phyloP scores from a whole-genome alignment of 257 asterid species.

The Solanum dulcamara region DNA sequence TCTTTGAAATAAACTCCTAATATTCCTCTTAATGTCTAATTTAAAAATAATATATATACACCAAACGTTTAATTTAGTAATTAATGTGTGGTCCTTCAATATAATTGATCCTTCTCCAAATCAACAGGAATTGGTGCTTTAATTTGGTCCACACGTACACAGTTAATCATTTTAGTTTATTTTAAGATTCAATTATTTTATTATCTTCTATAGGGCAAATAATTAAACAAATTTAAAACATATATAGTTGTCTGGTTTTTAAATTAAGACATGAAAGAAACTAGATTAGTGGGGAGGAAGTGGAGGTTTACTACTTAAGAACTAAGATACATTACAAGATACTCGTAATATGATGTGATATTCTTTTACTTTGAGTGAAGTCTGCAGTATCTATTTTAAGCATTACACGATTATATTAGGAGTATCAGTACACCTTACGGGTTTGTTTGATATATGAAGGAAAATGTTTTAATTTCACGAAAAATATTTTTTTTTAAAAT shows the following conservation, averaged over 20 bases:
- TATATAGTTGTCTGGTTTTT: neutral
- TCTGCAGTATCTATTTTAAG: too few relatives aligned
- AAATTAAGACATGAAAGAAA: neutral
- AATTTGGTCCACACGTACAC: neutral
- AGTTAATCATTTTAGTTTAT: neutral
- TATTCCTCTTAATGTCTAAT: neutral
- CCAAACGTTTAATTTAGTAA: neutral
- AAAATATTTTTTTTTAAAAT: neutral
- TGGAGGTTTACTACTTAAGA: neutral
- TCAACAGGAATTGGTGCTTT: neutral
- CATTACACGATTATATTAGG: too few relatives aligned
- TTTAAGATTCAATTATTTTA: neutral
- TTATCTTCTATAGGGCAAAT: neutral
- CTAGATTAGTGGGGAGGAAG: neutral
- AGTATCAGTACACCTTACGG: neutral
- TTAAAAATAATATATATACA: neutral
- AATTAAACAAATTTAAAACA: neutral
- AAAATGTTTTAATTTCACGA: neutral
- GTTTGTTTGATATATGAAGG: neutral
- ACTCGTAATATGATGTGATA: neutral
- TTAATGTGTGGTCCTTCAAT: constrained; percentile 2
- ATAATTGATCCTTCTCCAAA: neutral
- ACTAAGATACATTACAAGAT: neutral
- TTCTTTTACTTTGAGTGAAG: neutral
- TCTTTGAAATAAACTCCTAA: neutral